phyloP scores from a whole-genome alignment of 768 basidiomycete genomes.

The Termitomyces sp. region DNA sequence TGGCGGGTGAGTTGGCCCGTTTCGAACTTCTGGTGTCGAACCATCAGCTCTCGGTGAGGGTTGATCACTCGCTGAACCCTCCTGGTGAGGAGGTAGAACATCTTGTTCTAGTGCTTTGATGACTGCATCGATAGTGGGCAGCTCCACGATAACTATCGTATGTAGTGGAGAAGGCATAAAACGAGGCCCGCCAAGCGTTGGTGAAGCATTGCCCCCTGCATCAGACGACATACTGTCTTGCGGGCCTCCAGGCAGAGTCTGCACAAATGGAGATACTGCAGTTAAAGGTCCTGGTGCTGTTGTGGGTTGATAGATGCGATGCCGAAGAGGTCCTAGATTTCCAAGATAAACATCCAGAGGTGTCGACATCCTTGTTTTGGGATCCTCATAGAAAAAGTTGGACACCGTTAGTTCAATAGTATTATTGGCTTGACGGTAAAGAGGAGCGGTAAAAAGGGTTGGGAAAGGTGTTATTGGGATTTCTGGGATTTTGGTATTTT shows the following conservation, averaged over 20 bases:
- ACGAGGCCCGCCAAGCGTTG: constrained; percentile 35
- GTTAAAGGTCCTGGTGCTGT: constrained; percentile 63
- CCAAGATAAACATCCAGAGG: constrained; percentile 89
- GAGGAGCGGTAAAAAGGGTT: constrained; percentile 76
- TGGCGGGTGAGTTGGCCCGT: constrained; percentile 28
- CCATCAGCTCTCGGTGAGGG: constrained; percentile 28
- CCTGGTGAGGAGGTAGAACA: constrained; percentile 40
- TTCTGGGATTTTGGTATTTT: constrained; percentile 72
- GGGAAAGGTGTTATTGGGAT: constrained; percentile 89
- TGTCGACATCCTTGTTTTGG: constrained; percentile 56
- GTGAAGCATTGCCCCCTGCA: constrained; percentile 24
- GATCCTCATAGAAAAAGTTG: constrained; percentile 83
- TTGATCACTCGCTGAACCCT: constrained; percentile 33
- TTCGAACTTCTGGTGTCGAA: constrained; percentile 22
- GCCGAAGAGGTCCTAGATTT: constrained; percentile 80
- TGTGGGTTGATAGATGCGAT: constrained; percentile 72
- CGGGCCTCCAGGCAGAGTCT: constrained; percentile 38
- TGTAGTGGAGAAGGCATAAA: constrained; percentile 60
- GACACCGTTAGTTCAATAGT: constrained; percentile 82
- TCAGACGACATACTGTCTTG: constrained; percentile 29
- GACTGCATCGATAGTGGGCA: constrained; percentile 75
- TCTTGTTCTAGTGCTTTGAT: constrained; percentile 79
- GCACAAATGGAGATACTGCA: constrained; percentile 56
- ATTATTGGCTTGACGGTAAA: constrained; percentile 67
- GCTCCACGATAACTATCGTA: constrained; percentile 80